A percentile compares a stretch with the other conserved stretches of the same genome.
Evolutionary conservation across 148 eudicot genomes (phyloP).

Genomic region (Rhododendron ferrugineum): DNA sequence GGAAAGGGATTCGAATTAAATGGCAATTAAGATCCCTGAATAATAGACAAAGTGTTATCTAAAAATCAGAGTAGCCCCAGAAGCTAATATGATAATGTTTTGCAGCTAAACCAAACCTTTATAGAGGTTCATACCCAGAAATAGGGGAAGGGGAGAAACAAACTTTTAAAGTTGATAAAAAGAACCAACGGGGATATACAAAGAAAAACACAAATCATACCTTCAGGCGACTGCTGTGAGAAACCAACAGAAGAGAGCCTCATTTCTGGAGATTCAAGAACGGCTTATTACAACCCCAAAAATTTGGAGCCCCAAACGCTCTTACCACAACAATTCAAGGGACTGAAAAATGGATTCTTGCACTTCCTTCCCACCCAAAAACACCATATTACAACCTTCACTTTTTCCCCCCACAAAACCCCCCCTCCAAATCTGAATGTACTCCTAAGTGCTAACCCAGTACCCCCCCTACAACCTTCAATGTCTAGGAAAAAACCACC

Average conservation of each 20-base stretch:
- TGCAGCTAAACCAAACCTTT: background rate
- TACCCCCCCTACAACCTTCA: background rate
- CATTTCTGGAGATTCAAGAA: conserved; percentile 30
- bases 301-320: conserved; percentile 7
- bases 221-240: conserved; percentile 44
- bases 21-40: conserved; percentile 9
- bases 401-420: conserved; percentile 11
- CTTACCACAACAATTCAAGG: background rate
- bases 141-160: background rate
- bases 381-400: conserved; percentile 14
- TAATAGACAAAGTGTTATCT: background rate
- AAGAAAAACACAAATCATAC: conserved; percentile 15
- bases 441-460: background rate
- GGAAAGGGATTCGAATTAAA: background rate
- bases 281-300: background rate
- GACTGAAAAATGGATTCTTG: conserved; percentile 7
- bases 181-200: background rate
- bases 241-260: conserved; percentile 35
- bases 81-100: background rate
- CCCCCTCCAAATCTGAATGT: conserved; percentile 17
- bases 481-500: background rate
- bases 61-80: background rate
- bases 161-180: background rate
- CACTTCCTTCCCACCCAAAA: conserved; percentile 14
- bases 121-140: background rate